phyloP scores from a whole-genome alignment of 1,139 yeast genomes.

The Lodderomyces margitis region DNA sequence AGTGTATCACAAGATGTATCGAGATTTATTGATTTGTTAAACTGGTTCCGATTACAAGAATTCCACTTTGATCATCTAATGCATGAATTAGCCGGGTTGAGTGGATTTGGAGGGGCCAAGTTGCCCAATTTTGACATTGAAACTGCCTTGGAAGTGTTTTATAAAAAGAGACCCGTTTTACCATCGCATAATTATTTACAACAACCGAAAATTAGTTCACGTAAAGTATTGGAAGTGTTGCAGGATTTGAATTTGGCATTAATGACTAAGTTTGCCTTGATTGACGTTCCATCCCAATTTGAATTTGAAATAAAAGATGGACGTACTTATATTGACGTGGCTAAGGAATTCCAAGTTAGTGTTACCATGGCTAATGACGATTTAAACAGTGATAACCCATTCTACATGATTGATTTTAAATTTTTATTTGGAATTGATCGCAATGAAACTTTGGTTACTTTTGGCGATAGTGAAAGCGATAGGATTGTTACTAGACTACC shows the following conservation, averaged over 20 bases:
- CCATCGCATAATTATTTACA: constrained; percentile 63
- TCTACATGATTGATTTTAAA: constrained; percentile 74
- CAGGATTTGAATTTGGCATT: constrained; percentile 70
- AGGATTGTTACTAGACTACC: constrained; percentile 35
- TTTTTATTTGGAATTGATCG: constrained; percentile 53
- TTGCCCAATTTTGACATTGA: constrained; percentile 85
- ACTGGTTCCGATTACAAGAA: constrained; percentile 79
- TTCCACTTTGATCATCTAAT: constrained; percentile 62
- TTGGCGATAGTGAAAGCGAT: constrained; percentile 18
- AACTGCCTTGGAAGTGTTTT: constrained; percentile 82
- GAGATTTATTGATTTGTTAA: constrained; percentile 75
- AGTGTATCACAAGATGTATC: constrained; percentile 67
- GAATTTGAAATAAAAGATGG: constrained; percentile 73
- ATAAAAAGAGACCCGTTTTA: constrained; percentile 73
- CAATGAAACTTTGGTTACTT: constrained; percentile 33
- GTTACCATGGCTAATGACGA: constrained; percentile 25
- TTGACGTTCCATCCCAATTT: constrained; percentile 62
- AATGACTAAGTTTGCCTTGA: constrained; percentile 71
- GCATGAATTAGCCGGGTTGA: constrained; percentile 53
- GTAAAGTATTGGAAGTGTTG: constrained; percentile 60
- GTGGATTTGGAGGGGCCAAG: constrained; percentile 78
- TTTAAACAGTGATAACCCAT: constrained; percentile 38
- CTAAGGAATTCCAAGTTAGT: constrained; percentile 51
- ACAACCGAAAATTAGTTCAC: constrained; percentile 50
- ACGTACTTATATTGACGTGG: constrained; percentile 62